A percentile compares a stretch with the other conserved stretches of the same genome.
phyloP scores from a whole-genome alignment of 805 yeast species.

The Pichia deserticola region DNA sequence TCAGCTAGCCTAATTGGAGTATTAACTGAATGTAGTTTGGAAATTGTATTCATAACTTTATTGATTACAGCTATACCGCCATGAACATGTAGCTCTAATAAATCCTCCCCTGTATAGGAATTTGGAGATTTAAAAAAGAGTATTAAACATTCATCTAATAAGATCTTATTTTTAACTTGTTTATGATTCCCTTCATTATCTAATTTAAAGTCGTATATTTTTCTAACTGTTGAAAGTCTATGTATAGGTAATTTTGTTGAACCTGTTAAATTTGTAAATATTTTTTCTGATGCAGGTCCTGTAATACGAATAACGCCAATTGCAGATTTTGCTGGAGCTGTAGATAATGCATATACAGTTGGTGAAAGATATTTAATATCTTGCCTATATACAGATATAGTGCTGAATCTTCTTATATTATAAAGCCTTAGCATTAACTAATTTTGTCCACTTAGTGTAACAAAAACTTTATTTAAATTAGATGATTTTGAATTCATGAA shows the following conservation, averaged over 20 bases:
- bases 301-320: slow-evolving; percentile 79
- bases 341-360: slow-evolving; percentile 87
- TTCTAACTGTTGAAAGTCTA: slow-evolving; percentile 51
- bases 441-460: too few relatives aligned
- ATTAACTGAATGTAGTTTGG: slow-evolving; percentile 39
- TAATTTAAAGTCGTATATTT: slow-evolving; percentile 39
- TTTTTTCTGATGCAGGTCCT: slow-evolving; percentile 51
- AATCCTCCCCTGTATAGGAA: slow-evolving; percentile 90
- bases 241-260: slow-evolving; percentile 34
- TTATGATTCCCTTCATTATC: background rate
- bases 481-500: too few relatives aligned
- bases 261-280: slow-evolving; percentile 42
- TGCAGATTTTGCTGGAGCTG: slow-evolving; percentile 76
- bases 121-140: slow-evolving; percentile 64
- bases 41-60: slow-evolving; percentile 59
- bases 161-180: slow-evolving; percentile 11
- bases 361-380: slow-evolving; percentile 28
- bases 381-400: background rate
- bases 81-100: slow-evolving; percentile 83
- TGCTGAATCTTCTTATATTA: background rate
- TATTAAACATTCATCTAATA: slow-evolving; percentile 74
- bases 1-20: slow-evolving; percentile 70
- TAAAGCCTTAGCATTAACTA: background rate
- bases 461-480: too few relatives aligned
- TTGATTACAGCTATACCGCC: slow-evolving; percentile 85